Evolutionary conservation across 1,139 yeast genomes (phyloP).

Genomic region (Spencermartinsiella ligniputridi): DNA sequence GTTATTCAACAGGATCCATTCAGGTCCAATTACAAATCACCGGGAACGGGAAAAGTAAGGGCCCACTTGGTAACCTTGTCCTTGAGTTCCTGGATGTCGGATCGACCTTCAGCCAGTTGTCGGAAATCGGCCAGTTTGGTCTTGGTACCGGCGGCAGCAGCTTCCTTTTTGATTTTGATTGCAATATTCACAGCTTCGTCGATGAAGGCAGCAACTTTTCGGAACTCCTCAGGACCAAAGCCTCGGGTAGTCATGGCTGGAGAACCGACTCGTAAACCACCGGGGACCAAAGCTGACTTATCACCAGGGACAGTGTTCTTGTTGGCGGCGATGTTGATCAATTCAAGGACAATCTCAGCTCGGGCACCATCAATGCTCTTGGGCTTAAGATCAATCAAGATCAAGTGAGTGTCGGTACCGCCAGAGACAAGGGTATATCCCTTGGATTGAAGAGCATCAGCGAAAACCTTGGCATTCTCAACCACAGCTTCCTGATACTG

Average conservation of each 20-base stretch:
- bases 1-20: no score
- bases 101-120: conserved; percentile 64
- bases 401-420: conserved; percentile 98
- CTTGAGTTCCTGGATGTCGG: conserved; percentile 63
- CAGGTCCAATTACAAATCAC: conserved; percentile 19
- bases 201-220: conserved; percentile 74
- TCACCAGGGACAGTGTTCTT: conserved; percentile 98
- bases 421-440: conserved; percentile 84
- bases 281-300: conserved; percentile 95
- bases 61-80: conserved; percentile 88
- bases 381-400: conserved; percentile 82
- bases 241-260: conserved; percentile 99
- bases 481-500: conserved; percentile 86
- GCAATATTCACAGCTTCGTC: conserved; percentile 82
- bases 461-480: conserved; percentile 84
- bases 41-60: conserved; percentile 87
- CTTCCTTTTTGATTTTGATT: conserved; percentile 60
- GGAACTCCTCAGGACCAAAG: conserved; percentile 80
- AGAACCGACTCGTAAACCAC: conserved; percentile 97
- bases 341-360: conserved; percentile 91
- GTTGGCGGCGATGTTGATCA: conserved; percentile 91
- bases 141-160: conserved; percentile 72
- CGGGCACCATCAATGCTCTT: conserved; percentile 96
- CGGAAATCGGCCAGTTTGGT: conserved; percentile 94
- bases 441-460: conserved; percentile 59